Percentiles rank a stretch among this genome's conserved stretches.
phyloP scores from a whole-genome alignment of 2,329 filamentous ascomycete species.

The Aspergillus aculeatus region DNA sequence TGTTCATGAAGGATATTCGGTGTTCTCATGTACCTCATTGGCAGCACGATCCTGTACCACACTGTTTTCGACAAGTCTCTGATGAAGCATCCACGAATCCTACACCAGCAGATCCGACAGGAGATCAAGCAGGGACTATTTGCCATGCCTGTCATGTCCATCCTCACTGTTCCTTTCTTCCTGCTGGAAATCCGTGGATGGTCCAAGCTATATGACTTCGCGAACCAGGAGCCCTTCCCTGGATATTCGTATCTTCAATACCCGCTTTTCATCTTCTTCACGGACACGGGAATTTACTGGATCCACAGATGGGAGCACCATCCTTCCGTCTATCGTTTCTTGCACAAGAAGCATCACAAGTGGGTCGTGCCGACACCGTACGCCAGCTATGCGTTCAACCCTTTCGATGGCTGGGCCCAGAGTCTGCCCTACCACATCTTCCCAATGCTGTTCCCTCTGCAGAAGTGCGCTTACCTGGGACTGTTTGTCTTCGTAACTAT shows the following conservation, averaged over 20 bases:
- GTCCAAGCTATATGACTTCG: conserved; percentile 78
- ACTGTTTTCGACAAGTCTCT: conserved; percentile 90
- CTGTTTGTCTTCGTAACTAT: conserved; percentile 91
- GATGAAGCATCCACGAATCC: conserved; percentile 83
- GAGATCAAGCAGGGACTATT: conserved; percentile 77
- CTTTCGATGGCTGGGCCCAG: conserved; percentile 84
- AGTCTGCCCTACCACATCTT: conserved; percentile 88
- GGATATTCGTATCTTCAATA: conserved; percentile 82
- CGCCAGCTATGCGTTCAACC: conserved; percentile 91
- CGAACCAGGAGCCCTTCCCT: conserved; percentile 67
- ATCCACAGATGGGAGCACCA: conserved; percentile 84
- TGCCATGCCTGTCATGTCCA: conserved; percentile 76
- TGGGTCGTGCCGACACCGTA: conserved; percentile 98
- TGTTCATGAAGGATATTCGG: conserved; percentile 69
- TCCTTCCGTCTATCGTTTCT: conserved; percentile 73
- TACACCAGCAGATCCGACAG: conserved; percentile 83
- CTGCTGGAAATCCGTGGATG: conserved; percentile 78
- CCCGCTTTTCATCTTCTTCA: conserved; percentile 81
- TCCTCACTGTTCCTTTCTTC: conserved; percentile 79
- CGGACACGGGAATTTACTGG: conserved; percentile 85
- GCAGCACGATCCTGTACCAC: conserved; percentile 76
- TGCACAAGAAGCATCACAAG: conserved; percentile 98
- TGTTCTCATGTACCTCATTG: conserved; percentile 75
- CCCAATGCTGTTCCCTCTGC: conserved; percentile 85
- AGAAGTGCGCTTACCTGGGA: conserved; percentile 81